These are phyloP conservation scores for Trifolium repens DNA, from an alignment of 306 rosid species.

Conservation along the genomic window DNA sequence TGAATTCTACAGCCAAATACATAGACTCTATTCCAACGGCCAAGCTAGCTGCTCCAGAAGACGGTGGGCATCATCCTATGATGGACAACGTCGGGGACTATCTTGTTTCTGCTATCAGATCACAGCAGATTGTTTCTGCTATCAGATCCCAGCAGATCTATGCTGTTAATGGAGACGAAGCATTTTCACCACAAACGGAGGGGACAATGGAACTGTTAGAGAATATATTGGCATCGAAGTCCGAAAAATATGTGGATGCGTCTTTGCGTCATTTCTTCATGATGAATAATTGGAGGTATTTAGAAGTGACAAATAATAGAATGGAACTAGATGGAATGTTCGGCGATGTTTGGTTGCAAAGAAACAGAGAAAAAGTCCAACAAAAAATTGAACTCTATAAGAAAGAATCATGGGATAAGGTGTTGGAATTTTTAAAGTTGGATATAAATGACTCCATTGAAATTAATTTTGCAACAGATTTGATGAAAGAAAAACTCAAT, in stretches of 20 bases:
- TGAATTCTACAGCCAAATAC: too few relatives aligned
- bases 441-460: constrained; percentile 35
- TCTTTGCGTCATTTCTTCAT: neutral
- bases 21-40: too few relatives aligned
- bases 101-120: too few relatives aligned
- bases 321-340: constrained; percentile 39
- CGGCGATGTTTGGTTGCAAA: constrained; percentile 56
- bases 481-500: neutral
- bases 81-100: too few relatives aligned
- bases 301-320: constrained; percentile 39
- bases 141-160: neutral
- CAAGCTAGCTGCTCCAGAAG: too few relatives aligned
- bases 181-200: neutral
- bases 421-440: constrained; percentile 52
- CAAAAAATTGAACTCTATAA: constrained; percentile 39
- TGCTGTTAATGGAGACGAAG: neutral
- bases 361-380: constrained; percentile 48
- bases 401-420: constrained; percentile 66
- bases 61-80: too few relatives aligned
- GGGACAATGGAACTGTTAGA: neutral
- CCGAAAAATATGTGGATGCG: neutral
- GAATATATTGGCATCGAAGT: neutral
- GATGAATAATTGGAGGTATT: constrained; percentile 21
- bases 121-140: neutral
- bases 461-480: neutral